Evolutionary conservation across 768 basidiomycete species (phyloP).

Genomic region (Tylopilus sp.): DNA sequence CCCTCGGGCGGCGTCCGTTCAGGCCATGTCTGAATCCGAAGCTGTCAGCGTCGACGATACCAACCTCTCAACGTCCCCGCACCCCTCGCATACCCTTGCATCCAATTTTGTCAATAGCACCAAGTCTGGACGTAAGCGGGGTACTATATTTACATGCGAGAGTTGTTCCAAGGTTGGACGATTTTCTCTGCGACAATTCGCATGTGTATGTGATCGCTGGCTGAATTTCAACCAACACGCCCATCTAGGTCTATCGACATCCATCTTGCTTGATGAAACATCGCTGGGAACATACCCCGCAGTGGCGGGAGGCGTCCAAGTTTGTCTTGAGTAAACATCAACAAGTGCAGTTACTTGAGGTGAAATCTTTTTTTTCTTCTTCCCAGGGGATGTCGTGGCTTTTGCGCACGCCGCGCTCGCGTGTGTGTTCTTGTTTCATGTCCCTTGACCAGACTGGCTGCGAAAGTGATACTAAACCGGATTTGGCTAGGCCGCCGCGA

Average conservation of each 20-base stretch:
- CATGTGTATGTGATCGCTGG: conserved; percentile 2
- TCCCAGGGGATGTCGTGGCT: background rate
- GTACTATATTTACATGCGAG: conserved; percentile 87
- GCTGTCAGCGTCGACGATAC: conserved; percentile 16
- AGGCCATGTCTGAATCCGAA: conserved; percentile 5
- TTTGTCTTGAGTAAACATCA: conserved; percentile 94
- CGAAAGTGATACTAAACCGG: conserved; percentile 3
- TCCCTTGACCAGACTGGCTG: background rate
- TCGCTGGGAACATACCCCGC: conserved; percentile 95
- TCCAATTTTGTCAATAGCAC: conserved; percentile 15
- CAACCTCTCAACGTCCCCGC: conserved; percentile 9
- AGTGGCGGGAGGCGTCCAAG: conserved; percentile 92
- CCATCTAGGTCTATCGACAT: conserved; percentile 74
- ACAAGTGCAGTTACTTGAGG: conserved; percentile 95
- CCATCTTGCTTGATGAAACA: conserved; percentile 96
- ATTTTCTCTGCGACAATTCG: conserved; percentile 1
- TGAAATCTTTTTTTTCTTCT: conserved; percentile 24
- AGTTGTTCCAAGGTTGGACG: conserved; percentile 81
- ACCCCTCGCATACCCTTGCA: conserved; percentile 3
- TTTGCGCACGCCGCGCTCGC: background rate
- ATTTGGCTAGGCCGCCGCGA: conserved; percentile 76
- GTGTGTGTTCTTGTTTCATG: background rate
- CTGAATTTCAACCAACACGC: background rate
- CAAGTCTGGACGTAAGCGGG: conserved; percentile 68
- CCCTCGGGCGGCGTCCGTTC: background rate